Evolutionary conservation across 2,329 filamentous ascomycete genomes (phyloP).

Genomic region (Botryotinia convoluta): DNA sequence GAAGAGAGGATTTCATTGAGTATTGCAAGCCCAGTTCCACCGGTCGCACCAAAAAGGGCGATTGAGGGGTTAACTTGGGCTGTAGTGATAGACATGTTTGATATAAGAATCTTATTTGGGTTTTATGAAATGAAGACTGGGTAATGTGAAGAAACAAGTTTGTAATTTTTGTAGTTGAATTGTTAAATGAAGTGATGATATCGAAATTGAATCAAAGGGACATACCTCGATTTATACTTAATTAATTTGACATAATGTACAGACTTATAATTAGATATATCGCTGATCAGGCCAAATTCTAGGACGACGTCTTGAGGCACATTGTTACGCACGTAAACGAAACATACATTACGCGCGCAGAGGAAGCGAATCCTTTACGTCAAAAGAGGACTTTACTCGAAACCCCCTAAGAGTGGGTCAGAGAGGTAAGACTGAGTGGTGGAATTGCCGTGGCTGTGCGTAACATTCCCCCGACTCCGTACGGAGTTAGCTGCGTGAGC

Average conservation of each 20-base stretch:
- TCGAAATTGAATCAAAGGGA: not conserved
- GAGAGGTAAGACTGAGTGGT: not conserved
- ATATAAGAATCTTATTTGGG: not conserved
- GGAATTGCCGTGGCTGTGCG: not conserved
- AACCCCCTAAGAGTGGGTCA: not conserved
- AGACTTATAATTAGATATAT: not conserved
- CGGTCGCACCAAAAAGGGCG: conserved; percentile 14
- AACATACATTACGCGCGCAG: not conserved
- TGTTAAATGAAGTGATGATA: not conserved
- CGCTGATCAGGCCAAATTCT: not conserved
- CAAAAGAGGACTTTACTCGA: not conserved
- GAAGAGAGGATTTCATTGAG: conserved; percentile 10
- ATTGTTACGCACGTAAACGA: not conserved
- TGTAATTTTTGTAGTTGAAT: not conserved
- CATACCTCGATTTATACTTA: not conserved
- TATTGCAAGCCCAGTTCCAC: conserved; percentile 4
- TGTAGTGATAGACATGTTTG: not conserved
- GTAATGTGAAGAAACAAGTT: not conserved
- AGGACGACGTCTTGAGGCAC: not conserved
- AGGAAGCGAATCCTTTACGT: not conserved
- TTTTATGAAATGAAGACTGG: not conserved
- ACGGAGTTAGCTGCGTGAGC: not conserved
- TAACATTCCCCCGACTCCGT: not conserved
- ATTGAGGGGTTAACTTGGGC: conserved; percentile 1
- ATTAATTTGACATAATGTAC: not conserved